These are phyloP conservation scores for Penicillium psychrofluorescens DNA, from an alignment of 495 filamentous ascomycete species.

Conservation along the genomic window DNA sequence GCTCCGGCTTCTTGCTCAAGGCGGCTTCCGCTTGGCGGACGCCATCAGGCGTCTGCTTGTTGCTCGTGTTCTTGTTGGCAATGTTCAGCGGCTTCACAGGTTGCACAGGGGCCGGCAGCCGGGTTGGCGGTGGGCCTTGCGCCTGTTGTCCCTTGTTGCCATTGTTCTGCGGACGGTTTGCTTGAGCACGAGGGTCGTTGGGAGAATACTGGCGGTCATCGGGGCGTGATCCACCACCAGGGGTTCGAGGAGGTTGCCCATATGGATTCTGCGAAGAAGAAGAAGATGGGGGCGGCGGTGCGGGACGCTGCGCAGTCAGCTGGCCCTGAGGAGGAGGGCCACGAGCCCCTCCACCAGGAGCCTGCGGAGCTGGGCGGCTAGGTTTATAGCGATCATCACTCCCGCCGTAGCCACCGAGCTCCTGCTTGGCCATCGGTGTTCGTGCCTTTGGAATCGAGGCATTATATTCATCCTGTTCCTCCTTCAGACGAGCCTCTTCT, in stretches of 20 bases:
- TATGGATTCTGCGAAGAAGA: conserved; percentile 20
- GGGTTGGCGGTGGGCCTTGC: conserved; percentile 35
- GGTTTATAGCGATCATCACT: conserved; percentile 70
- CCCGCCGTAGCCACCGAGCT: conserved; percentile 63
- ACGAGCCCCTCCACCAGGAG: conserved; percentile 36
- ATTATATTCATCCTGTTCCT: conserved; percentile 79
- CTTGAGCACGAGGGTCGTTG: conserved; percentile 32
- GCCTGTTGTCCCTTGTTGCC: conserved; percentile 27
- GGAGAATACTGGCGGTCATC: conserved; percentile 25
- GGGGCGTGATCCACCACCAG: neutral
- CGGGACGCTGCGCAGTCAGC: conserved; percentile 48
- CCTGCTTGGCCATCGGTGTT: conserved; percentile 76
- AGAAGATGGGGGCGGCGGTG: conserved; percentile 47
- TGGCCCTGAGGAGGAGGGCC: conserved; percentile 38
- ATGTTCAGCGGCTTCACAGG: conserved; percentile 87
- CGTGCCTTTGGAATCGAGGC: conserved; percentile 73
- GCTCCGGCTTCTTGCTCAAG: conserved; percentile 63
- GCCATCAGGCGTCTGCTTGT: conserved; percentile 47
- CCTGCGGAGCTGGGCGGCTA: conserved; percentile 53
- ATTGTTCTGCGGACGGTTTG: conserved; percentile 35
- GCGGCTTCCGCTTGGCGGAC: conserved; percentile 78
- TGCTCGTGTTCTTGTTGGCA: conserved; percentile 59
- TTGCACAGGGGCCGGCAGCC: conserved; percentile 58
- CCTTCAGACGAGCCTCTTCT: conserved; percentile 48
- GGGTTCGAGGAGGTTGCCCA: conserved; percentile 16